Base-by-base conservation (phyloP, 2,329 filamentous ascomycete species). In the Paraphaeosphaeria minitans region DNA sequence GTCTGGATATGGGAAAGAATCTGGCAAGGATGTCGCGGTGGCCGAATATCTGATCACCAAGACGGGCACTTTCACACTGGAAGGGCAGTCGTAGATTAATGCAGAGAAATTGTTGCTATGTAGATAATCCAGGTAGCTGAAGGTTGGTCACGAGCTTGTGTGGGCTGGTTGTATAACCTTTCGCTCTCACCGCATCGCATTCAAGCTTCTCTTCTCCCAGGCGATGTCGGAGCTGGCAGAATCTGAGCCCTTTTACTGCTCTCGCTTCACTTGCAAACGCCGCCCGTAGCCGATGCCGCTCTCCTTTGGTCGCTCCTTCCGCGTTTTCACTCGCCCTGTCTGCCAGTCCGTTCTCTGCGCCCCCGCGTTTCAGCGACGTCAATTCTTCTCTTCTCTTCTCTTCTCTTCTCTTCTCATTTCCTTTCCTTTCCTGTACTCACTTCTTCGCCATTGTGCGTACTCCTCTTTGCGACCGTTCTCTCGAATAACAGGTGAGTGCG, bases 1-100 rank as follows among this genome's bases (percentile, higher is more conserved):
- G 68, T 86, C 83, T 6, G 87, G 87, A 0, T 89, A 89, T 69
- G 87, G 87, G 22, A 89, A 89, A 73, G 87, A 89, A 70, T 84
- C 82, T 33, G 87, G 87, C 16, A 89, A 87, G 74, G 85, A 88
- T 62, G 86, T 89, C 50, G 87, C 86, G 3, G 81, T 88, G 21
- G 80, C 82, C 46, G 86, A 88, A 70, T 88, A 87, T 65, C 59
- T 86, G 66, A 83, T 88, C 46, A 86, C 84, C 13, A 89, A 89
- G 79, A 89, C 87, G 0, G 87, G 86, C 9, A 89, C 86, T 0
- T 76, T 89, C 63, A 87, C 86, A 0, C 68, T 89, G 50, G 83
- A 85, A 52, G 70, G 67, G 24, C 63, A 71, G 51, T 61, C 63
- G 13, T 69, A 62, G 22, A 9, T 29, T 53, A 33, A 16, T 10